Base-by-base conservation (phyloP, 2,329 filamentous ascomycete genomes). In the Apiospora marii region DNA sequence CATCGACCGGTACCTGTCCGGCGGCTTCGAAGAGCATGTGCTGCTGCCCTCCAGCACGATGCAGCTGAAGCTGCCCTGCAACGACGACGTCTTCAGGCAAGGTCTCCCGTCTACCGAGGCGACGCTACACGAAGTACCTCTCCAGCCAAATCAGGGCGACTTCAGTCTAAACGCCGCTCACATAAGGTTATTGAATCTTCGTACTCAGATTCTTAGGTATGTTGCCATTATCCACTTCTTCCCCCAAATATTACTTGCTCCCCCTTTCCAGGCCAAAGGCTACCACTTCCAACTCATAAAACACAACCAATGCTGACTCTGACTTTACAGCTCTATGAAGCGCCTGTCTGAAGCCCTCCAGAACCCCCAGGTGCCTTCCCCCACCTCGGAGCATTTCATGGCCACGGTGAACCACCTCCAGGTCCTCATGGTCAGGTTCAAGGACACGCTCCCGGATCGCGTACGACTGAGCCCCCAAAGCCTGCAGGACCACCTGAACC, bases 1-100 rank as follows among this genome's bases (percentile, higher is more conserved):
- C 46, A 73, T 73, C 61, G 72, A 73, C 46, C 72, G 70, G 41
- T 73, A 71, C 37, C 67, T 73, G 4, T 72, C 72, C 3, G 72
- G 72, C 10, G 72, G 72, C 2, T 71, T 72, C 41, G 70, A 73
- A 24, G 72, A 73, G 24, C 72, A 73, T 41, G 61, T 73, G 24
- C 61, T 73, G 5, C 49, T 73, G 2, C 72, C 72, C 22, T 73
- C 72, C 16, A 68, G 37, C n/a, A 64, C 72, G n/a, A 72, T 73
- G 70, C 72, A 72, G 37, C 67, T 73, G 16, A 69, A 69, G 24
- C 34, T 73, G 10, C 72, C 72, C 13, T 72, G 70, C 34, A 67
- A 67, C 22, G 72, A 73, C 34, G 67, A 73, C 27, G 41, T 68
- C 27, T 73, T 73, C 61, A 70, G 44, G 51, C 58, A 72, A 37